Conservation (phyloP, 2,329 filamentous ascomycete species). For the Penicillium sp. region DNA sequence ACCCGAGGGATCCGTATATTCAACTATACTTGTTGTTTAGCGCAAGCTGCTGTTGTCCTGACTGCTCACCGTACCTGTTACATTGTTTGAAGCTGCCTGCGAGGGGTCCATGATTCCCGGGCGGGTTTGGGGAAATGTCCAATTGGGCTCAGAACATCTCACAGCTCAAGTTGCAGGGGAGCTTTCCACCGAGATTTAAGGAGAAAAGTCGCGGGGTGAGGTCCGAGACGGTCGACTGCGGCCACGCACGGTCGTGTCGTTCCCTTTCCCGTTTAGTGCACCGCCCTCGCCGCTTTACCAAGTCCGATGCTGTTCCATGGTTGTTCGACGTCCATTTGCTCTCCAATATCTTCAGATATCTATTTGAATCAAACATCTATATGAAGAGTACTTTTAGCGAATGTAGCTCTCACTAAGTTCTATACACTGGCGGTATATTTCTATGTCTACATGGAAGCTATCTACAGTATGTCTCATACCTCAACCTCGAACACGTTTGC, state of each 20-base stretch:
- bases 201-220: conserved; percentile 9
- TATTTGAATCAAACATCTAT: not conserved
- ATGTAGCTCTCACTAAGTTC: too few species aligned
- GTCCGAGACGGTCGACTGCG: conserved; percentile 9
- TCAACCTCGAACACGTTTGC: conserved; percentile 9
- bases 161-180: not conserved
- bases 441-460: not conserved
- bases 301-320: not conserved
- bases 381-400: not conserved
- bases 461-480: not conserved
- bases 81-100: conserved; percentile 66
- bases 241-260: conserved; percentile 9
- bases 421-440: not conserved
- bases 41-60: conserved; percentile 7
- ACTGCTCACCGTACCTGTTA: conserved; percentile 60
- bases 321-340: too few species aligned
- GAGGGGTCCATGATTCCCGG: conserved; percentile 44
- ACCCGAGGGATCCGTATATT: conserved; percentile 92
- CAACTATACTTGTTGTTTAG: conserved; percentile 60
- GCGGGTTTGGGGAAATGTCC: conserved; percentile 25
- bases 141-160: conserved; percentile 30
- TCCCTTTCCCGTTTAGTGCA: conserved; percentile 8
- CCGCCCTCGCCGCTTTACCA: conserved; percentile 5
- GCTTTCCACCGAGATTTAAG: conserved; percentile 5
- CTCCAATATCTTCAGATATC: not conserved